Evolutionary conservation across 2,329 filamentous ascomycete species (phyloP).

Genomic region (Diaporthe helianthi): DNA sequence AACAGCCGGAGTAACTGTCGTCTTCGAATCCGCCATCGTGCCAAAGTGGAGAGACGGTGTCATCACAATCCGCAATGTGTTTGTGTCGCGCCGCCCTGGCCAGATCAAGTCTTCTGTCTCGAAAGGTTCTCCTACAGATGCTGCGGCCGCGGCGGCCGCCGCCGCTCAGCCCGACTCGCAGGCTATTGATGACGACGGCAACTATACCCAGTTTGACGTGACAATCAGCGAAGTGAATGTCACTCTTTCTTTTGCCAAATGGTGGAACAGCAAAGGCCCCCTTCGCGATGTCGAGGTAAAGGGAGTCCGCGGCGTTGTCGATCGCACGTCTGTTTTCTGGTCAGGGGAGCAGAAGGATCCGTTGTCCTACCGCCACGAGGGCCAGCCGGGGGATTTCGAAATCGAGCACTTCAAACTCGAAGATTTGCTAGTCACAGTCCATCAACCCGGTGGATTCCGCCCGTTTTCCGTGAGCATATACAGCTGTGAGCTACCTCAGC

Average conservation of each 20-base stretch:
- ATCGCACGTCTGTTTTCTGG: constrained; percentile 84
- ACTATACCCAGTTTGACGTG: constrained; percentile 97
- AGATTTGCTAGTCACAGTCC: constrained; percentile 87
- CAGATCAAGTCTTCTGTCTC: constrained; percentile 82
- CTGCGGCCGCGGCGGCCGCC: constrained; percentile 85
- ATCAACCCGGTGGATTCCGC: constrained; percentile 90
- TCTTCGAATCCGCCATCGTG: constrained; percentile 97
- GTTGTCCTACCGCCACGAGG: constrained; percentile 84
- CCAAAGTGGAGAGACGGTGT: constrained; percentile 95
- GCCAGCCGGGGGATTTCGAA: constrained; percentile 93
- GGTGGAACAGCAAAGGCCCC: constrained; percentile 96
- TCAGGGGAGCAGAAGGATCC: constrained; percentile 76
- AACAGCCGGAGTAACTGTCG: constrained; percentile 89
- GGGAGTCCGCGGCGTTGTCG: constrained; percentile 89
- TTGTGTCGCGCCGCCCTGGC: constrained; percentile 89
- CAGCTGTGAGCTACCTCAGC: constrained; percentile 89
- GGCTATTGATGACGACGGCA: constrained; percentile 80
- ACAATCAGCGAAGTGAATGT: constrained; percentile 96
- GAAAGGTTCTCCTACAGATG: constrained; percentile 87
- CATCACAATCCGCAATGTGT: constrained; percentile 96
- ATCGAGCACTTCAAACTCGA: constrained; percentile 97
- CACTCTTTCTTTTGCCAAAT: constrained; percentile 95
- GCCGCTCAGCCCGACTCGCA: constrained; percentile 48
- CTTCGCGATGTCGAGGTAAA: constrained; percentile 93
- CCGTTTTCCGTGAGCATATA: constrained; percentile 96